phyloP scores from a whole-genome alignment of 192 early-diverging fungal genomes.

The Borealophlyctis nickersoniae region DNA sequence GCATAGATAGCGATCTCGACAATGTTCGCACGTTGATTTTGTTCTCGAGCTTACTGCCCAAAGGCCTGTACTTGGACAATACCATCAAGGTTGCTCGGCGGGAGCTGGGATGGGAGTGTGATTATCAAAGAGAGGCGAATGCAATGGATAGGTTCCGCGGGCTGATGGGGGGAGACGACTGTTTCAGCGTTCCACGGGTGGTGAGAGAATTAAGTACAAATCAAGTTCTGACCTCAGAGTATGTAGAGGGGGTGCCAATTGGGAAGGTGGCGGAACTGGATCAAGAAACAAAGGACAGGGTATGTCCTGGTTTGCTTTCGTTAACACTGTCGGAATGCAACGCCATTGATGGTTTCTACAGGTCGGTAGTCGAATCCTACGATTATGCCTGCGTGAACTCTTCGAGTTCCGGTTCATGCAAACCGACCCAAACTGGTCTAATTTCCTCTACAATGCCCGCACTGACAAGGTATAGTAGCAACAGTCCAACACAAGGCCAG shows the following conservation, averaged over 20 bases:
- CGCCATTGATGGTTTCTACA: constrained; percentile 6
- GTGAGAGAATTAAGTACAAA: constrained; percentile 64
- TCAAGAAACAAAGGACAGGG: constrained; percentile 59
- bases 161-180: constrained; percentile 55
- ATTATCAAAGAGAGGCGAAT: constrained; percentile 85
- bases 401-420: constrained; percentile 97
- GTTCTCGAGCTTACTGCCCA: constrained; percentile 81
- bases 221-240: constrained; percentile 77
- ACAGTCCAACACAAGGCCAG: too few relatives aligned
- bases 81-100: constrained; percentile 84
- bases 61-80: constrained; percentile 94
- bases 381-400: constrained; percentile 83
- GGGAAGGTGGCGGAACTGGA: constrained; percentile 52
- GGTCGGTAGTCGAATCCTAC: constrained; percentile 73
- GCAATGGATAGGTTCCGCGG: constrained; percentile 67
- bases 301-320: constrained; percentile 15
- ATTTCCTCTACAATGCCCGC: constrained; percentile 82
- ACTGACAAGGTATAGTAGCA: constrained; percentile 45
- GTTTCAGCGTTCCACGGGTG: constrained; percentile 66
- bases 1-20: constrained; percentile 85
- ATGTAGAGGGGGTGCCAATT: constrained; percentile 71
- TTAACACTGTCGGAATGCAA: neutral
- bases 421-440: constrained; percentile 99
- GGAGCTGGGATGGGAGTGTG: constrained; percentile 91
- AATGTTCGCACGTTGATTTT: constrained; percentile 76